Percentiles rank a stretch among this genome's conserved stretches.
These are phyloP conservation scores for Coniferiporia weirii DNA, from an alignment of 1,284 basidiomycete species.

Conservation along the genomic window DNA sequence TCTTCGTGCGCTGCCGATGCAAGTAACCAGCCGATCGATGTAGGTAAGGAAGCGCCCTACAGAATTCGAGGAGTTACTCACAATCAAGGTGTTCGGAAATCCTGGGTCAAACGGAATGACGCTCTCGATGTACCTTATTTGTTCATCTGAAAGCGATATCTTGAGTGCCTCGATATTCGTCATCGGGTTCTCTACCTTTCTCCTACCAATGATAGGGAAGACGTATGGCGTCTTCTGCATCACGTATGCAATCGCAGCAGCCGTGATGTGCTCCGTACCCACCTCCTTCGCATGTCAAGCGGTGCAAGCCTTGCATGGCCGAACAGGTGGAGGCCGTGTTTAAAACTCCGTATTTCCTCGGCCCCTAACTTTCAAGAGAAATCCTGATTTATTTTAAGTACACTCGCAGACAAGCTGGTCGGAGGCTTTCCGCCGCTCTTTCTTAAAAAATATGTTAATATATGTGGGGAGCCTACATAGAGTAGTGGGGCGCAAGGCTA, in stretches of 20 bases:
- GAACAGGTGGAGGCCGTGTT: too few species aligned
- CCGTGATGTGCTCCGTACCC: slow-evolving; percentile 20
- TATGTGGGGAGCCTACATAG: too few species aligned
- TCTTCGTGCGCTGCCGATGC: slow-evolving; percentile 14
- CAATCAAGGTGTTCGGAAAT: slow-evolving; percentile 26
- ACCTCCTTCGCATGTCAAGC: slow-evolving; percentile 25
- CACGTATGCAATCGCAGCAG: slow-evolving; percentile 18
- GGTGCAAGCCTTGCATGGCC: too few species aligned
- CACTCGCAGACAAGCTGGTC: too few species aligned
- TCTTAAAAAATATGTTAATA: too few species aligned
- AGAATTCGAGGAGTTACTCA: slow-evolving; percentile 22
- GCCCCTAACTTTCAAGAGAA: too few species aligned
- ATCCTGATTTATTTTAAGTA: too few species aligned
- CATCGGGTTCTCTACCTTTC: slow-evolving; percentile 24
- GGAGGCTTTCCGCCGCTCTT: too few species aligned
- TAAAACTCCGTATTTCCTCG: too few species aligned
- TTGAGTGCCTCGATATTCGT: slow-evolving; percentile 25
- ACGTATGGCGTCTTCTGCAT: slow-evolving; percentile 18
- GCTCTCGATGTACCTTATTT: slow-evolving; percentile 19
- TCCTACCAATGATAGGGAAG: slow-evolving; percentile 26
- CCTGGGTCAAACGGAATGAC: slow-evolving; percentile 25
- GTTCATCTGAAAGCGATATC: slow-evolving; percentile 22
- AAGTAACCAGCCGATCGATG: background rate
- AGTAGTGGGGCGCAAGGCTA: too few species aligned
- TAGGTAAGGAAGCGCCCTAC: slow-evolving; percentile 8